Base-by-base conservation (phyloP, 176 grass and related monocot species). In the Elaeis guineensis region DNA sequence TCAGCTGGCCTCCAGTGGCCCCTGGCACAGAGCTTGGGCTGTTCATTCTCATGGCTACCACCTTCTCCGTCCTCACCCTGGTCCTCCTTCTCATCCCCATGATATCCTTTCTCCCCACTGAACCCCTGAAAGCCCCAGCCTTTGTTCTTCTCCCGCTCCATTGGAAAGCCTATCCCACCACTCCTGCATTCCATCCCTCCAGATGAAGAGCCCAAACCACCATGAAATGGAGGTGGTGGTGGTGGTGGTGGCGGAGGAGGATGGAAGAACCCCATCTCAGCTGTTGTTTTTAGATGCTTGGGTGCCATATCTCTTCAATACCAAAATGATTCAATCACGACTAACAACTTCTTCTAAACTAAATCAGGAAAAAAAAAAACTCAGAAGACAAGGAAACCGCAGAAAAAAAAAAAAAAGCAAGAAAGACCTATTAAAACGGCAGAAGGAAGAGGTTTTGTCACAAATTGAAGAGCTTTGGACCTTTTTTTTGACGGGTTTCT, bases 1-100 rank as follows among this genome's bases (percentile, higher is more conserved):
- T 65, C 63, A 25, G 49, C 63, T 52, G 63, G 63, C 48, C 63
- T 65, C 63, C 63, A 65, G 7, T 65, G 63, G 8, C 63, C 63
- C 63, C 63, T 52, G 6, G 17, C 63, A 52, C 63, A 52, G 8
- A 65, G 16, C 21, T 65, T 65, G 6, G 16, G 49, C 21, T 29
- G 63, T 16, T 19, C 49, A 4, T 52, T 19, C 11, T 21, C 35
- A 4, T 23, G 21, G 21, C 3, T 25, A 21, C 16, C 23, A 25
- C 49, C 49, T 5, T 52, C 63, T n/a, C 16, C 49, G 19, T 26
- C 63, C 15, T 51, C 49, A 21, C 26, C 18, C 17, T 20, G 4
- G 48, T 25, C 25, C 22, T 50, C 50, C 21, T 16, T 52, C 26
- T 52, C 5, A 0, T 25, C 63, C 22, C 50, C 22, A 4, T n/a